Evolutionary conservation across 305 asterid genomes (phyloP).

Genomic region (Fraxinus latifolia): DNA sequence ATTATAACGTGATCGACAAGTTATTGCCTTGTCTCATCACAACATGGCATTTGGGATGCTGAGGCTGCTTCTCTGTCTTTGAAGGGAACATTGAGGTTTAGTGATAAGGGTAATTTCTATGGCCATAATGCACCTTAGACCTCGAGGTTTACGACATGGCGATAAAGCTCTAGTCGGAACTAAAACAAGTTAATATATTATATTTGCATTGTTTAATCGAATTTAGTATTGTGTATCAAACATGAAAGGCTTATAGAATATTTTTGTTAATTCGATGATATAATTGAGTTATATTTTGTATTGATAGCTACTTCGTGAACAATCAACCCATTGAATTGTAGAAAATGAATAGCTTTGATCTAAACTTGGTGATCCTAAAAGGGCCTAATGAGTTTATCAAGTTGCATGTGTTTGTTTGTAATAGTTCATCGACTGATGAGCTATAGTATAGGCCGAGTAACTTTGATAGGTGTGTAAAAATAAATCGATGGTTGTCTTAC

Average conservation of each 20-base stretch:
- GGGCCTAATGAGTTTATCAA: not conserved
- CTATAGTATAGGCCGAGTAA: not conserved
- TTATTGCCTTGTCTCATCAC: not conserved
- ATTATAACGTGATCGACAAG: not conserved
- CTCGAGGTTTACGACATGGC: not conserved
- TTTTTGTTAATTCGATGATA: not conserved
- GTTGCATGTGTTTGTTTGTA: not conserved
- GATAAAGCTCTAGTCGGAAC: not conserved
- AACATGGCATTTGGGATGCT: not conserved
- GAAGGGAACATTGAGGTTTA: not conserved
- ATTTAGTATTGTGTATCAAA: not conserved
- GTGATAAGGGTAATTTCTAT: not conserved
- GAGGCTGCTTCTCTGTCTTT: not conserved
- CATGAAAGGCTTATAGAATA: not conserved
- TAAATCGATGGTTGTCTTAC: not conserved
- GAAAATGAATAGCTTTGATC: not conserved
- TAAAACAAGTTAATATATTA: not conserved
- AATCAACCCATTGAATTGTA: not conserved
- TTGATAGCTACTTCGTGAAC: not conserved
- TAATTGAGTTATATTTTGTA: not conserved
- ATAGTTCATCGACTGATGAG: not conserved
- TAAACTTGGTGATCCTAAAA: not conserved
- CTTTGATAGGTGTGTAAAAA: not conserved
- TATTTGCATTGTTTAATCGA: not conserved
- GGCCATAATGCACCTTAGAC: not conserved